A percentile compares a stretch with the other conserved stretches of the same genome.
Conservation (phyloP, 306 rosid species). For the Pachyrhizus erosus region DNA sequence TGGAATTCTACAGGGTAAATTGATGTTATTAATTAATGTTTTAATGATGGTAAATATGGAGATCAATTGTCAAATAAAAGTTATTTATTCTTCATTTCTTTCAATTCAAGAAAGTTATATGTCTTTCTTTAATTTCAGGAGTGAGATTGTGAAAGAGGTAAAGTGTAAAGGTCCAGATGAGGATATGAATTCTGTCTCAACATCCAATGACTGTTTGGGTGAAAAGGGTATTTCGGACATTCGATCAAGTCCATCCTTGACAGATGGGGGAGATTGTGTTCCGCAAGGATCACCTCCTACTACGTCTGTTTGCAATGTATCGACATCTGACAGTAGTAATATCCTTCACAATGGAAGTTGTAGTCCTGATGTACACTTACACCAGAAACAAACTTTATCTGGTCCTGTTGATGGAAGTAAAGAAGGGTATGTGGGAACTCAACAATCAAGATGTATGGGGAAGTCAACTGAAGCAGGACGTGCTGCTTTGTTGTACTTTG, state of each 20-base stretch:
- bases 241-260: slow-evolving; percentile 66
- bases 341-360: slow-evolving; percentile 74
- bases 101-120: neutral
- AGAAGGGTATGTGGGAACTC: slow-evolving; percentile 56
- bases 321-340: slow-evolving; percentile 78
- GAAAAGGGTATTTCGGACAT: slow-evolving; percentile 55
- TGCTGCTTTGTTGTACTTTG: slow-evolving; percentile 80
- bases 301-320: slow-evolving; percentile 60
- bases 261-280: slow-evolving; percentile 70
- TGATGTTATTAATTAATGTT: slow-evolving; percentile 16
- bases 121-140: slow-evolving; percentile 53
- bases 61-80: slow-evolving; percentile 3
- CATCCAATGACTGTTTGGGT: slow-evolving; percentile 56
- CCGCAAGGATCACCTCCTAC: slow-evolving; percentile 70
- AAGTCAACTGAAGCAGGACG: slow-evolving; percentile 68
- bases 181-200: slow-evolving; percentile 57
- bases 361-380: slow-evolving; percentile 79
- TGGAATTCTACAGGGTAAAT: neutral
- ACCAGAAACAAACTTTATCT: slow-evolving; percentile 54
- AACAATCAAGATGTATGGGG: slow-evolving; percentile 61
- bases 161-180: slow-evolving; percentile 46
- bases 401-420: slow-evolving; percentile 58
- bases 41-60: slow-evolving; percentile 1
- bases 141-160: slow-evolving; percentile 53
- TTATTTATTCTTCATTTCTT: neutral